phyloP scores from a whole-genome alignment of 495 filamentous ascomycete species.

The Chaetomium cochliodes region DNA sequence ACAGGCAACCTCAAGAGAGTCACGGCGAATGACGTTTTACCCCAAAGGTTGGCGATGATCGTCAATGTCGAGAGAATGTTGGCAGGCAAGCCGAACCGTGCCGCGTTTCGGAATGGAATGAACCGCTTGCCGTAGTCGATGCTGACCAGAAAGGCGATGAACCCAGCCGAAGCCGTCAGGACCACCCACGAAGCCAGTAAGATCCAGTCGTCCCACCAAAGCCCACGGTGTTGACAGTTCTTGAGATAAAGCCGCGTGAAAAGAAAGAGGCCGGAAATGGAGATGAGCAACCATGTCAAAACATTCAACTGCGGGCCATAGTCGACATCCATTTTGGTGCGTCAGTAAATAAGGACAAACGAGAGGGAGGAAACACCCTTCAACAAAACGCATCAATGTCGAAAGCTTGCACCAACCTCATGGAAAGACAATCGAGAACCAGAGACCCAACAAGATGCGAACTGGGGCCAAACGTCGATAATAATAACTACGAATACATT shows the following conservation, averaged over 20 bases:
- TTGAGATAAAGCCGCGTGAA: slow-evolving; percentile 35
- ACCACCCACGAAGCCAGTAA: slow-evolving; percentile 32
- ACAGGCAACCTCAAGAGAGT: slow-evolving; percentile 29
- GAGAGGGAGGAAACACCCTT: neutral
- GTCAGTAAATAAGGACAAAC: neutral
- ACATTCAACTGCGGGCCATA: slow-evolving; percentile 32
- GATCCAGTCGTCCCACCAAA: slow-evolving; percentile 39
- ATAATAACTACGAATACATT: neutral
- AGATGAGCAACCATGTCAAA: slow-evolving; percentile 30
- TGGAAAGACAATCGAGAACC: neutral
- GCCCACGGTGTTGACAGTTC: slow-evolving; percentile 31
- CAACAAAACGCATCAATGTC: neutral
- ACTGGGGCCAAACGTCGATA: neutral
- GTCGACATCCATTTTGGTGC: neutral
- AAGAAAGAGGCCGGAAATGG: slow-evolving; percentile 31
- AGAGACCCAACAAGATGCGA: neutral
- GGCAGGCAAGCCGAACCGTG: slow-evolving; percentile 21
- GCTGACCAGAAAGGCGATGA: slow-evolving; percentile 27
- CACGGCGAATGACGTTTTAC: slow-evolving; percentile 37
- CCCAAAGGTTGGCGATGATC: slow-evolving; percentile 30
- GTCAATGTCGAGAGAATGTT: slow-evolving; percentile 28
- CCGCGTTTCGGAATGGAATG: slow-evolving; percentile 26
- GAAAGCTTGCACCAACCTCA: neutral
- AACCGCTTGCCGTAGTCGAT: slow-evolving; percentile 35
- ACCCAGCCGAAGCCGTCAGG: slow-evolving; percentile 17